Conservation (phyloP, 306 rosid genomes). For the Vicia villosa region DNA sequence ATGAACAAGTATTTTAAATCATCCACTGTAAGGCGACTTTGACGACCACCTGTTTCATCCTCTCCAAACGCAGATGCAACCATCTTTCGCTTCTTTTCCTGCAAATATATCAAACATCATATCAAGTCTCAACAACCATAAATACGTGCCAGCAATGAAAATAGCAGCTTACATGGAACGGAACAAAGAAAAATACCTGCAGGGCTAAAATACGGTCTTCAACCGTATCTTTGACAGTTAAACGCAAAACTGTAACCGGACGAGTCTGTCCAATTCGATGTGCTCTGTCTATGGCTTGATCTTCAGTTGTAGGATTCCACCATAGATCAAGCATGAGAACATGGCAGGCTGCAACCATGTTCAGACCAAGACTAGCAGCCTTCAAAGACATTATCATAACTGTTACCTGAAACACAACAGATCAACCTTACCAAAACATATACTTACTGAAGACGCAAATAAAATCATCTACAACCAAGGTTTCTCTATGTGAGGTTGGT, state of each 20-base stretch:
- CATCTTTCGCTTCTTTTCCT: slow-evolving; percentile 96
- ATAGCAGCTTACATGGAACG: background rate
- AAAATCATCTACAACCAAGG: background rate
- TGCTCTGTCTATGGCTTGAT: slow-evolving; percentile 97
- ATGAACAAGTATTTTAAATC: slow-evolving; percentile 95
- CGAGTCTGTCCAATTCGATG: slow-evolving; percentile 99
- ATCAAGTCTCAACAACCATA: slow-evolving; percentile 24
- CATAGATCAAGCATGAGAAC: slow-evolving; percentile 93
- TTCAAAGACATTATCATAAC: slow-evolving; percentile 91
- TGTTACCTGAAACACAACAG: slow-evolving; percentile 42
- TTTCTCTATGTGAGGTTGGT: background rate
- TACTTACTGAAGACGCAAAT: background rate
- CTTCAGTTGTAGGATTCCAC: slow-evolving; percentile 99
- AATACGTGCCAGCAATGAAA: background rate
- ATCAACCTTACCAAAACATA: slow-evolving; percentile 9
- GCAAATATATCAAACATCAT: slow-evolving; percentile 28
- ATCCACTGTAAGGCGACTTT: slow-evolving; percentile 90
- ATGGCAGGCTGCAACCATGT: slow-evolving; percentile 96
- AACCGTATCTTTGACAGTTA: slow-evolving; percentile 92
- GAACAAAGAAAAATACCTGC: slow-evolving; percentile 61
- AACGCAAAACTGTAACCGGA: slow-evolving; percentile 89
- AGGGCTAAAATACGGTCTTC: slow-evolving; percentile 97
- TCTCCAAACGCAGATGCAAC: slow-evolving; percentile 99
- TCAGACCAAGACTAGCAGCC: slow-evolving; percentile 99
- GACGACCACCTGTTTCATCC: slow-evolving; percentile 80